Base-by-base conservation (phyloP, 208 protist species). In the Lotmaria passim region DNA sequence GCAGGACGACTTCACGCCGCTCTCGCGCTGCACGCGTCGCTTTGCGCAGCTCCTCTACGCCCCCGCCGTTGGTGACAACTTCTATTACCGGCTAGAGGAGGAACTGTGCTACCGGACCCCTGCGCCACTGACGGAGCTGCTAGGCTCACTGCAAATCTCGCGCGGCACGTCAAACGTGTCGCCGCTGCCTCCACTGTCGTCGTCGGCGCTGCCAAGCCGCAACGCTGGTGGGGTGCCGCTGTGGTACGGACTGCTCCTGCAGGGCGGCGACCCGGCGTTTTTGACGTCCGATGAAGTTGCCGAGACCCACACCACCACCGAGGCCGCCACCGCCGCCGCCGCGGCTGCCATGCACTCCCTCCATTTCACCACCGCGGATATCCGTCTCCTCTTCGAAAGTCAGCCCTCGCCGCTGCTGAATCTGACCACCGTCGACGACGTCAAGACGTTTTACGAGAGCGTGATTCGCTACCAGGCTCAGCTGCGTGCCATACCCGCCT, bases 1-100 rank as follows among this genome's bases (percentile, higher is more conserved):
- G 21, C 68, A 85, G 31, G 61, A 76, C 28, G 75, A 82, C 73
- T 82, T 86, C 48, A 39, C 51, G 34, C 23, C 51, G 23, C 55
- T 86, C 7, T 64, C 66, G 23, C 52, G 50, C 51, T 47, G 44
- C 64, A 63, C 69, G 15, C 61, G 57, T 1, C 59, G 53, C 31
- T 66, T 69, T 5, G 55, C 62, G 17, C 21, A 69, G 51, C 50
- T 60, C 31, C 64, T 78, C 28, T 78, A 55, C 58, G 47, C 58
- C 38, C 64, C 72, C 5, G 39, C 50, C 11, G 64, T 71, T 3
- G 63, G 58, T 28, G 64, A 66, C 47, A 55, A 72, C 48, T 70
- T 71, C 33, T 72, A 51, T 34, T 53, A 66, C 48, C 39, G 63
- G 0, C 43, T 71, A 15, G 72, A 70, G 38, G 75, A 75, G 36